These are phyloP conservation scores for Pontederia paniculata DNA, from an alignment of 176 grass and related monocot species.

Conservation along the genomic window DNA sequence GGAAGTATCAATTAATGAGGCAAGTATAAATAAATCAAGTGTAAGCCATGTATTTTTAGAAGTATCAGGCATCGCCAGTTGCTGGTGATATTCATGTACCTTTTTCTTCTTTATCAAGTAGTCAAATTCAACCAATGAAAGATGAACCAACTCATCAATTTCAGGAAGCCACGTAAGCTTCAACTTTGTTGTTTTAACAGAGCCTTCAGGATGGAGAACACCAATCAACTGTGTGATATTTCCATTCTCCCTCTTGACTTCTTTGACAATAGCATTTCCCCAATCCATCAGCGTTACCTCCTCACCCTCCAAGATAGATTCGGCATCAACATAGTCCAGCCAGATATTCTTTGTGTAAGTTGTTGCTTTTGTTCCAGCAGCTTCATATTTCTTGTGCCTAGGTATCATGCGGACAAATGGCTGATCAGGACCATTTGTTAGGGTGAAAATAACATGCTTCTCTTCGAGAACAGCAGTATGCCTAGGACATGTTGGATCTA, in stretches of 20 bases:
- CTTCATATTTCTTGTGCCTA: slow-evolving; percentile 85
- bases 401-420: slow-evolving; percentile 52
- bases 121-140: slow-evolving; percentile 78
- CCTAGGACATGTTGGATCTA: slow-evolving; percentile 76
- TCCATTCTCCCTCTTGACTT: slow-evolving; percentile 71
- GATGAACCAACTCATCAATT: slow-evolving; percentile 55
- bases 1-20: background rate
- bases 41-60: no score
- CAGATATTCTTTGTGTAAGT: slow-evolving; percentile 61
- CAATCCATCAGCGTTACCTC: slow-evolving; percentile 96
- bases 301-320: slow-evolving; percentile 39
- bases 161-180: slow-evolving; percentile 90
- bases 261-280: slow-evolving; percentile 84
- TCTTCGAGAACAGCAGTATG: slow-evolving; percentile 68
- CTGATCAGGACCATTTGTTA: slow-evolving; percentile 69
- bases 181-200: slow-evolving; percentile 77
- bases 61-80: no score
- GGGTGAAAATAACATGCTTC: slow-evolving; percentile 37
- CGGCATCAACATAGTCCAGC: slow-evolving; percentile 69
- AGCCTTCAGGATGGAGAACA: slow-evolving; percentile 72
- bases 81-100: slow-evolving; percentile 19
- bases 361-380: slow-evolving; percentile 79
- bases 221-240: slow-evolving; percentile 55
- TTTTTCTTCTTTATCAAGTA: slow-evolving; percentile 95
- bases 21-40: background rate